Percentiles rank a stretch among this genome's conserved stretches.
Evolutionary conservation across 129 eudicot genomes (phyloP).

Genomic region (Smallanthus sonchifolius): DNA sequence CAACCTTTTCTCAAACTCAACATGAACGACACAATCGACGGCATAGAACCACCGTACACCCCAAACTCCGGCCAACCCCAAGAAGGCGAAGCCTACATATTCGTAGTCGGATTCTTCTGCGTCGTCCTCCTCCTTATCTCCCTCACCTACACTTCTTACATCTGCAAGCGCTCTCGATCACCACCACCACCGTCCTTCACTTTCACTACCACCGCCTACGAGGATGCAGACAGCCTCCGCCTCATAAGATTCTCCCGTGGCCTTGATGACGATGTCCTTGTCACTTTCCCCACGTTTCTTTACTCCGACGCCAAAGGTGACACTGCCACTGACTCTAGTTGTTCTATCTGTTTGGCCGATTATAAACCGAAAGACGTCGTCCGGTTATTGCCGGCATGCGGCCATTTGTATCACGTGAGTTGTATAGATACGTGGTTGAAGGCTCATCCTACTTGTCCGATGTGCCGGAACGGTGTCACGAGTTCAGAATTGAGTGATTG

Average conservation of each 20-base stretch:
- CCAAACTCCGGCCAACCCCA: not conserved
- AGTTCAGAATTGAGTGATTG: conserved; percentile 1
- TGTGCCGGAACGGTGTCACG: conserved; percentile 31
- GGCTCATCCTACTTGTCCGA: conserved; percentile 46
- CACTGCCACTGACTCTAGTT: conserved; percentile 13
- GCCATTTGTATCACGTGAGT: conserved; percentile 38
- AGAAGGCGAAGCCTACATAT: conserved; percentile 18
- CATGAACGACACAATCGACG: conserved; percentile 14
- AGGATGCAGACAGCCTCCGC: conserved; percentile 1
- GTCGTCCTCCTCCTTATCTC: conserved; percentile 12
- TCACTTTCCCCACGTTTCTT: conserved; percentile 22
- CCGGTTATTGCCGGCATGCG: conserved; percentile 39
- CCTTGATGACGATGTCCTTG: conserved; percentile 20
- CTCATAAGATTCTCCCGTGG: conserved; percentile 23
- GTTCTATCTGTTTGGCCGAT: conserved; percentile 46
- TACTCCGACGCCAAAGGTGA: conserved; percentile 18
- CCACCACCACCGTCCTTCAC: not conserved
- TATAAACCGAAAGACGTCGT: conserved; percentile 35
- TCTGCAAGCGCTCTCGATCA: conserved; percentile 20
- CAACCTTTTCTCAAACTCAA: conserved; percentile 1
- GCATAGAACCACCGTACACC: conserved; percentile 7
- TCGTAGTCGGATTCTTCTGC: conserved; percentile 10
- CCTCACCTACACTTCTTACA: conserved; percentile 26
- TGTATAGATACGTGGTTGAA: conserved; percentile 53
- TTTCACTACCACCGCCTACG: not conserved